Percentiles rank a stretch among this genome's conserved stretches.
phyloP scores from a whole-genome alignment of 768 basidiomycete species.

The Suillus lakei region DNA sequence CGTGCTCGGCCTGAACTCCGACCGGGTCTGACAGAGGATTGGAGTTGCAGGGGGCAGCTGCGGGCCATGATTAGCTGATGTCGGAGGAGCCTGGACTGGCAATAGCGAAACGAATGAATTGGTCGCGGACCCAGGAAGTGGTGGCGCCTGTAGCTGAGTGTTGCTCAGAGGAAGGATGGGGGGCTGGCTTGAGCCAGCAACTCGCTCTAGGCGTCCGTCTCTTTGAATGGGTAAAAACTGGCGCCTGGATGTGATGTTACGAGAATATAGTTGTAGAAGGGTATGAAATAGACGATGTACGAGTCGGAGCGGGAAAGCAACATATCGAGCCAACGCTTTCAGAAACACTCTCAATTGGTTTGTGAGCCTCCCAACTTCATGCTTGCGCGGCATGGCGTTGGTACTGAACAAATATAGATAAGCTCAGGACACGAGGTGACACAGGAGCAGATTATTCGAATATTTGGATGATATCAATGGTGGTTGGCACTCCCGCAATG shows the following conservation, averaged over 20 bases:
- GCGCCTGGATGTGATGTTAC: not conserved
- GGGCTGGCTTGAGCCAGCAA: not conserved
- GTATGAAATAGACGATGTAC: not conserved
- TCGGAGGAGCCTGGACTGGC: not conserved
- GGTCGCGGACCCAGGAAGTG: too few species aligned
- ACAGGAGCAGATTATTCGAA: not conserved
- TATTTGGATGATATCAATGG: not conserved
- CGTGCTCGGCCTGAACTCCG: not conserved
- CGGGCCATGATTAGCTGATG: not conserved
- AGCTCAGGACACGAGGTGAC: not conserved
- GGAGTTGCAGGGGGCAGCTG: not conserved
- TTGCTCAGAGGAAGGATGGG: not conserved
- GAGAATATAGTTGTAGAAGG: constrained; percentile 3
- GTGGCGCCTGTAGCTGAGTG: not conserved
- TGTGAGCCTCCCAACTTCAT: not conserved
- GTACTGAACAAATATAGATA: not conserved
- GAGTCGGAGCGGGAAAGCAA: not conserved
- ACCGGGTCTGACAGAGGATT: not conserved
- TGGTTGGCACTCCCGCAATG: not conserved
- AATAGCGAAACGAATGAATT: not conserved
- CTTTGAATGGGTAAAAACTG: not conserved
- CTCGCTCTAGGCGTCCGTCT: not conserved
- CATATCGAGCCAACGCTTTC: not conserved
- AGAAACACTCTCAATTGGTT: not conserved
- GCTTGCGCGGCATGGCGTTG: not conserved